These are phyloP conservation scores for Trichoderma parareesei DNA, from an alignment of 495 filamentous ascomycete species.

Conservation along the genomic window DNA sequence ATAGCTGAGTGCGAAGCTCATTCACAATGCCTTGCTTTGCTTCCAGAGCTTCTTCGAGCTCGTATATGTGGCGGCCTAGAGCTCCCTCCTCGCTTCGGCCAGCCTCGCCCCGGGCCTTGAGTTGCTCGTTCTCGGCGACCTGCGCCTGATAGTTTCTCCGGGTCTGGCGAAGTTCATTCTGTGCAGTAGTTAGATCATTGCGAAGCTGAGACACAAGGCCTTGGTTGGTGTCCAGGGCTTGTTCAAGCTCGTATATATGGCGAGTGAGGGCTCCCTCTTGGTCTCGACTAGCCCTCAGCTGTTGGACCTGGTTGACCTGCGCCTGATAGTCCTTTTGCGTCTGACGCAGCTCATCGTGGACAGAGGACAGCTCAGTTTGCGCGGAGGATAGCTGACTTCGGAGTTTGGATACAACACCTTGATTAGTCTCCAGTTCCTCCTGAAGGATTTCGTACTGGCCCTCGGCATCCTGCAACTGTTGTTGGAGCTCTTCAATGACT, in stretches of 20 bases:
- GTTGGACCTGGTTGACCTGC: too few relatives aligned
- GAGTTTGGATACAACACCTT: too few relatives aligned
- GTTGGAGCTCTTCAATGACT: too few relatives aligned
- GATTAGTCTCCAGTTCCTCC: too few relatives aligned
- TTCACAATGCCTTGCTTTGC: slow-evolving; percentile 34
- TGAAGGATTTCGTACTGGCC: too few relatives aligned
- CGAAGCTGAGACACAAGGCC: slow-evolving; percentile 33
- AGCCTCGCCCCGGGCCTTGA: slow-evolving; percentile 19
- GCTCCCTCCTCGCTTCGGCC: slow-evolving; percentile 19
- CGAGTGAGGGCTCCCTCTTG: too few relatives aligned
- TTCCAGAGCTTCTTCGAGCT: slow-evolving; percentile 36
- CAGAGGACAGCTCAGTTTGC: too few relatives aligned
- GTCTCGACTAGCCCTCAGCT: too few relatives aligned
- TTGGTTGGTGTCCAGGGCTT: slow-evolving; percentile 16
- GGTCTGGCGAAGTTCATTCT: slow-evolving; percentile 63
- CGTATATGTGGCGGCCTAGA: slow-evolving; percentile 34
- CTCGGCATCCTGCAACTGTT: too few relatives aligned
- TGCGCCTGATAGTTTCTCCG: slow-evolving; percentile 61
- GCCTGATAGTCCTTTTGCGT: too few relatives aligned
- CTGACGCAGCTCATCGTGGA: too few relatives aligned
- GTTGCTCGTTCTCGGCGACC: slow-evolving; percentile 46
- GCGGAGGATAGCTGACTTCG: too few relatives aligned
- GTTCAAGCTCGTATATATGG: slow-evolving; percentile 24
- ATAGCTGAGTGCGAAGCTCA: slow-evolving; percentile 39
- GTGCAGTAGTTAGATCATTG: slow-evolving; percentile 44